Evolutionary conservation across 257 asterid species (phyloP).

Genomic region (Linaria vulgaris): DNA sequence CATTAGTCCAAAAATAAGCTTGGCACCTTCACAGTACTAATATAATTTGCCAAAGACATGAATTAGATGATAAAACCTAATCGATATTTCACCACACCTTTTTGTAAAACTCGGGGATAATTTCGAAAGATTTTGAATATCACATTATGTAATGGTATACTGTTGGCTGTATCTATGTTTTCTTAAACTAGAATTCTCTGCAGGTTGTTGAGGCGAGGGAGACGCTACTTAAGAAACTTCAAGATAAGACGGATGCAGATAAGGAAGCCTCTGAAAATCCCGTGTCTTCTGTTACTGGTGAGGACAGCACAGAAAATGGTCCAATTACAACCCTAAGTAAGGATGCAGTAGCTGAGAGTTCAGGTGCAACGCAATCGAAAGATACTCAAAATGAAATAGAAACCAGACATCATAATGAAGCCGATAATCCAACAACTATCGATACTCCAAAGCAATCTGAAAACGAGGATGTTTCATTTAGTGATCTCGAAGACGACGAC

Average conservation of each 20-base stretch:
- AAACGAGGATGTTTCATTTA: constrained; percentile 61
- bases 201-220: constrained; percentile 64
- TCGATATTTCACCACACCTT: too few species aligned
- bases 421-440: constrained; percentile 21
- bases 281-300: constrained; percentile 24
- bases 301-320: constrained; percentile 15
- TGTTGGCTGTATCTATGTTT: too few species aligned
- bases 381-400: constrained; percentile 30
- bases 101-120: too few species aligned
- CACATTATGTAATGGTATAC: too few species aligned
- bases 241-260: constrained; percentile 34
- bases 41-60: too few species aligned
- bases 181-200: constrained; percentile 9
- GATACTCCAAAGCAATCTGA: constrained; percentile 32
- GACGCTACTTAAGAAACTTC: constrained; percentile 51
- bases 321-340: constrained; percentile 23
- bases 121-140: too few species aligned
- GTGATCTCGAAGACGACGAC: constrained; percentile 73
- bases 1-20: too few species aligned
- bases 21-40: too few species aligned
- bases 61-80: too few species aligned
- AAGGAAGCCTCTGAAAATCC: constrained; percentile 37
- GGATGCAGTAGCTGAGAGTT: constrained; percentile 28
- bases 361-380: constrained; percentile 26
- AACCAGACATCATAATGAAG: constrained; percentile 29